Evolutionary conservation across 176 grass and related monocot genomes (phyloP).

Genomic region (Oryza coarctata): DNA sequence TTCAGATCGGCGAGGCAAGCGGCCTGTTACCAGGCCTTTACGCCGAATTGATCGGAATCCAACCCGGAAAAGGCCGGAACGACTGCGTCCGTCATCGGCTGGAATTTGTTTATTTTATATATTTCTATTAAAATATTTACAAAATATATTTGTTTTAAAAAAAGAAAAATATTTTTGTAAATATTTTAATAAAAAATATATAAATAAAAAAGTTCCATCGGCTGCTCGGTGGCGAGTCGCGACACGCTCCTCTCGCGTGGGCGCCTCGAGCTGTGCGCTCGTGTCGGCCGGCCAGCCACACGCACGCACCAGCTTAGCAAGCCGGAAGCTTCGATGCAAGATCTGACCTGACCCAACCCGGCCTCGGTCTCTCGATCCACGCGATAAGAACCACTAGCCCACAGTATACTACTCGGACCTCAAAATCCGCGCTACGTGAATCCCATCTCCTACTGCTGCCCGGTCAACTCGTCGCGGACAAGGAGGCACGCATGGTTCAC

Average conservation of each 20-base stretch:
- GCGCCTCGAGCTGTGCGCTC: too few species aligned
- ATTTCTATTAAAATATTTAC: too few species aligned
- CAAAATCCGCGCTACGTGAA: not conserved
- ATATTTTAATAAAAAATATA: too few species aligned
- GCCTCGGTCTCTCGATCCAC: not conserved
- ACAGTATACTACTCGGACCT: too few species aligned
- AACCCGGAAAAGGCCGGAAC: not conserved
- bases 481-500: not conserved
- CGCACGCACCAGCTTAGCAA: not conserved
- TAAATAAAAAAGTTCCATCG: too few species aligned
- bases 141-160: too few species aligned
- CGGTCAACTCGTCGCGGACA: not conserved
- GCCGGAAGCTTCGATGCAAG: conserved; percentile 9
- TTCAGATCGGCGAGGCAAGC: too few species aligned
- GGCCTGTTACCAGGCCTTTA: not conserved
- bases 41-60: not conserved
- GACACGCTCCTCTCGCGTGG: not conserved
- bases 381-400: too few species aligned
- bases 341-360: too few species aligned
- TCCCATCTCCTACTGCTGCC: not conserved
- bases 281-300: not conserved
- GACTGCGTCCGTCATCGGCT: too few species aligned
- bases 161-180: too few species aligned
- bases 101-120: too few species aligned
- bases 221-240: not conserved